These are phyloP conservation scores for Hanseniaspora vineae DNA, from an alignment of 805 yeast species.

Conservation along the genomic window DNA sequence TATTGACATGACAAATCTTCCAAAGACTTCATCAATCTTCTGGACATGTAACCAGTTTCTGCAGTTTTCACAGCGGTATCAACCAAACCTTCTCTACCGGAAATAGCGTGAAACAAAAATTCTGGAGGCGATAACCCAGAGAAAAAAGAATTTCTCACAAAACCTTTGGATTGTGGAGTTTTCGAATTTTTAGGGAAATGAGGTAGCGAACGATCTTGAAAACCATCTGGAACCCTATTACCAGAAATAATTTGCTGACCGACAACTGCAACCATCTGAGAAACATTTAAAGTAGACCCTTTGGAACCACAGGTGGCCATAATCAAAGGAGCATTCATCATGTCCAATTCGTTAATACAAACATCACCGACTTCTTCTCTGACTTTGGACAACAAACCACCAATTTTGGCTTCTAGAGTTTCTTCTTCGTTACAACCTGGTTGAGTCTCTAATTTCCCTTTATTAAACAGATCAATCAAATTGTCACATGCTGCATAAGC, in stretches of 20 bases:
- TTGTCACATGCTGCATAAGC: slow-evolving; percentile 91
- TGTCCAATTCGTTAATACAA: slow-evolving; percentile 82
- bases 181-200: slow-evolving; percentile 93
- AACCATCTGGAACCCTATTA: slow-evolving; percentile 99
- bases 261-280: slow-evolving; percentile 99
- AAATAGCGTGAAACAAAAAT: slow-evolving; percentile 94
- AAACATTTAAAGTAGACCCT: slow-evolving; percentile 94
- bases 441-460: slow-evolving; percentile 90
- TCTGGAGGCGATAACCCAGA: slow-evolving; percentile 95
- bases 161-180: slow-evolving; percentile 96
- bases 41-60: slow-evolving; percentile 97
- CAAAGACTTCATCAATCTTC: slow-evolving; percentile 93
- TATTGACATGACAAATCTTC: slow-evolving; percentile 92
- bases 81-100: slow-evolving; percentile 98
- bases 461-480: slow-evolving; percentile 60
- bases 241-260: slow-evolving; percentile 99
- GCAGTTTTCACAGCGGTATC: slow-evolving; percentile 99
- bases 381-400: slow-evolving; percentile 90
- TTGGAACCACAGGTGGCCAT: slow-evolving; percentile 99
- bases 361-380: slow-evolving; percentile 99
- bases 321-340: slow-evolving; percentile 87
- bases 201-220: slow-evolving; percentile 95
- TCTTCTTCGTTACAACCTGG: slow-evolving; percentile 99
- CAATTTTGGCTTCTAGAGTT: slow-evolving; percentile 93
- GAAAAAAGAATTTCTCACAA: slow-evolving; percentile 89